Evolutionary conservation across 768 basidiomycete species (phyloP).

Genomic region (Calocybe gangraenosa): DNA sequence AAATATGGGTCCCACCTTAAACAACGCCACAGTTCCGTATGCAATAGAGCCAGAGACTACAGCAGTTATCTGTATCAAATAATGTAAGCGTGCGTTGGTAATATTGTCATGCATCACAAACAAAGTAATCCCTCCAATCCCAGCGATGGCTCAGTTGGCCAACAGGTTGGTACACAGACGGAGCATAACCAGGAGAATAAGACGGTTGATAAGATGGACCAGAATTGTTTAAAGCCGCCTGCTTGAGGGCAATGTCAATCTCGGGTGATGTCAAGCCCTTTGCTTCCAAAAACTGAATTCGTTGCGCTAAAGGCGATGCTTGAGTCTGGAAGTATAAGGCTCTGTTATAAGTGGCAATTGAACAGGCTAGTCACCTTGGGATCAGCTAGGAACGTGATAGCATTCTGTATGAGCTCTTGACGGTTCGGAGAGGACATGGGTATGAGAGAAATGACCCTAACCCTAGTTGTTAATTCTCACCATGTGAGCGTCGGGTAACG

Average conservation of each 20-base stretch:
- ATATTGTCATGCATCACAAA: conserved; percentile 32
- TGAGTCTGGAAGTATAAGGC: conserved; percentile 47
- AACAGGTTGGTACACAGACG: conserved; percentile 29
- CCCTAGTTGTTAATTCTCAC: conserved; percentile 12
- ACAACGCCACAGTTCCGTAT: conserved; percentile 77
- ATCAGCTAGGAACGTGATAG: conserved; percentile 82
- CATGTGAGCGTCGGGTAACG: conserved; percentile 20
- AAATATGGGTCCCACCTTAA: conserved; percentile 51
- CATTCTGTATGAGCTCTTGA: conserved; percentile 74
- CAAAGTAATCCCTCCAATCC: conserved; percentile 99
- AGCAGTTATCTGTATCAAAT: conserved; percentile 71
- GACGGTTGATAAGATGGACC: conserved; percentile 18
- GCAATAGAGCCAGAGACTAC: conserved; percentile 84
- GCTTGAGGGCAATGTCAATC: conserved; percentile 80
- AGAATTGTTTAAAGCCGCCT: conserved; percentile 36
- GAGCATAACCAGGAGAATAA: conserved; percentile 43
- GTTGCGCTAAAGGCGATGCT: conserved; percentile 74
- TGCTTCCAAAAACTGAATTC: conserved; percentile 91
- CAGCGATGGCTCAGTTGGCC: conserved; percentile 43
- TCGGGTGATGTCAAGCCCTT: conserved; percentile 84
- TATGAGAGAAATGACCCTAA: conserved; percentile 10
- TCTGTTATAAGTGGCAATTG: conserved; percentile 4
- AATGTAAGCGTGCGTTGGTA: conserved; percentile 21
- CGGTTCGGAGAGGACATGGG: conserved; percentile 45
- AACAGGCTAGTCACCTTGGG: conserved; percentile 51